A percentile compares a stretch with the other conserved stretches of the same genome.
Conservation (phyloP, 2,329 filamentous ascomycete species). For the Trichoderma gracile region DNA sequence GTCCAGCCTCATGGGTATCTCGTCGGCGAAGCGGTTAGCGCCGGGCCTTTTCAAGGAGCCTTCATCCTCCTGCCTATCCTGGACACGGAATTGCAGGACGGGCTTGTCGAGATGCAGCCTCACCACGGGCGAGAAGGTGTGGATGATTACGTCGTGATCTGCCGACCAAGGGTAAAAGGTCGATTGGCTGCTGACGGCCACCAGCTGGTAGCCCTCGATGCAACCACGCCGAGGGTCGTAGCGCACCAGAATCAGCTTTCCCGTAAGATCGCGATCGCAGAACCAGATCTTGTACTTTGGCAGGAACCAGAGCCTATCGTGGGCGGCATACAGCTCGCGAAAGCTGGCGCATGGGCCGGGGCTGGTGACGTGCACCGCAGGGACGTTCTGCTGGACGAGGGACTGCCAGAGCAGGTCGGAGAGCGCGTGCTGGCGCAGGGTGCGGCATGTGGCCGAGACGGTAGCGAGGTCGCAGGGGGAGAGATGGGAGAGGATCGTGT, state of each 20-base stretch:
- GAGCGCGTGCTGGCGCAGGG: slow-evolving; percentile 58
- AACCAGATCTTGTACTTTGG: slow-evolving; percentile 83
- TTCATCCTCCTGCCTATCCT: slow-evolving; percentile 30
- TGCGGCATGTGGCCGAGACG: slow-evolving; percentile 61
- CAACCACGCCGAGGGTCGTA: slow-evolving; percentile 72
- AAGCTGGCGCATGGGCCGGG: slow-evolving; percentile 64
- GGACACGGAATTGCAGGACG: slow-evolving; percentile 57
- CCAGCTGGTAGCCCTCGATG: slow-evolving; percentile 78
- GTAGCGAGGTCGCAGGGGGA: slow-evolving; percentile 62
- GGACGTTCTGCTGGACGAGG: slow-evolving; percentile 68
- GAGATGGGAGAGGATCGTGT: slow-evolving; percentile 69
- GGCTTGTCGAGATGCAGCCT: slow-evolving; percentile 74
- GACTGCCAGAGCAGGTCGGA: slow-evolving; percentile 72
- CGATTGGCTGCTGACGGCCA: slow-evolving; percentile 61
- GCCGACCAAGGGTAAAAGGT: slow-evolving; percentile 64
- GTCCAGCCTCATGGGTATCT: slow-evolving; percentile 55
- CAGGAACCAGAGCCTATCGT: slow-evolving; percentile 84
- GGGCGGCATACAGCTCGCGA: slow-evolving; percentile 69
- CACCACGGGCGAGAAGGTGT: slow-evolving; percentile 70
- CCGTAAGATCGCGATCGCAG: slow-evolving; percentile 69
- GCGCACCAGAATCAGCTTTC: slow-evolving; percentile 72
- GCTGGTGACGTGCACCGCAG: slow-evolving; percentile 52
- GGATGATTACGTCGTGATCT: slow-evolving; percentile 66
- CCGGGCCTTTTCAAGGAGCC: slow-evolving; percentile 30
- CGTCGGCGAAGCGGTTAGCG: slow-evolving; percentile 48